phyloP scores from a whole-genome alignment of 2,329 filamentous ascomycete genomes.

The Microsporum canis region DNA sequence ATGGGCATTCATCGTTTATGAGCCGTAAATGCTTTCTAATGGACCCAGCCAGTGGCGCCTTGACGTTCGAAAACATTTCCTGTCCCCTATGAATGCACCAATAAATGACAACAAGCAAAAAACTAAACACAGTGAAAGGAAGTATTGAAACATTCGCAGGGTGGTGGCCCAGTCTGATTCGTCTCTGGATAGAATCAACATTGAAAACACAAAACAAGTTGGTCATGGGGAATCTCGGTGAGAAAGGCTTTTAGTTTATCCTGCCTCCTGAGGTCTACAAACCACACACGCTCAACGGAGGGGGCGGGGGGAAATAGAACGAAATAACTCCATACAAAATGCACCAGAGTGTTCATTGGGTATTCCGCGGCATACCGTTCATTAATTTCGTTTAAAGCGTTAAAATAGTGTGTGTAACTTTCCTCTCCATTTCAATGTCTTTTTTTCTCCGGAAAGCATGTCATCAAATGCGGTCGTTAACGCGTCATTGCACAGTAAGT shows the following conservation, averaged over 20 bases:
- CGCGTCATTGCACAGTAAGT: background rate
- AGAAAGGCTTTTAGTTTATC: background rate
- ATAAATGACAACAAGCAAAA: background rate
- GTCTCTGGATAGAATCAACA: background rate
- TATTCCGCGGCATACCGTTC: background rate
- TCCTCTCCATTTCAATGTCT: background rate
- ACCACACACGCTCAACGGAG: background rate
- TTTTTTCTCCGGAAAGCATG: background rate
- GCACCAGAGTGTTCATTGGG: background rate
- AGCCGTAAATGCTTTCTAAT: background rate
- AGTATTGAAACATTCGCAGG: background rate
- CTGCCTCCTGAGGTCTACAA: too few relatives aligned
- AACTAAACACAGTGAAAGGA: background rate
- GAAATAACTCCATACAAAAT: background rate
- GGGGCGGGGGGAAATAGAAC: background rate
- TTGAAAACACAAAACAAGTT: background rate
- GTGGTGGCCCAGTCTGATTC: background rate
- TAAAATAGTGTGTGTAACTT: background rate
- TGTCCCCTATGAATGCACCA: background rate
- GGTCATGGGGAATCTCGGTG: background rate
- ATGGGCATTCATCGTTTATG: background rate
- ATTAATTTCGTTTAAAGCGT: background rate
- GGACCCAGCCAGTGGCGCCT: background rate
- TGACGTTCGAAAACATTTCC: background rate
- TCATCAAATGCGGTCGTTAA: background rate